Evolutionary conservation across 495 filamentous ascomycete species (phyloP).

Genomic region (Annulohypoxylon maeteangense): DNA sequence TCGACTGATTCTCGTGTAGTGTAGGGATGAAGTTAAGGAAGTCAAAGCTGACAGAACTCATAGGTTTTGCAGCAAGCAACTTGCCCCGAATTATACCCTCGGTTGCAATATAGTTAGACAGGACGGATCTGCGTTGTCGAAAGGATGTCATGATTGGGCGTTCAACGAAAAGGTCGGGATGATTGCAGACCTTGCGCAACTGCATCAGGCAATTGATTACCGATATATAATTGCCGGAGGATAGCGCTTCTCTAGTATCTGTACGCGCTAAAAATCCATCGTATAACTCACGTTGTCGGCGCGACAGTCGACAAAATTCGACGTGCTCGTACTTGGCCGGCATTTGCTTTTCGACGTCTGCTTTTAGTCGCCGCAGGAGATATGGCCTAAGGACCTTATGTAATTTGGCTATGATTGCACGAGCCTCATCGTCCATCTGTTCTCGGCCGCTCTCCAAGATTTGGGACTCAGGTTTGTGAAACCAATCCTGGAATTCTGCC

Average conservation of each 20-base stretch:
- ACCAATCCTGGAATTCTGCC: constrained; percentile 92
- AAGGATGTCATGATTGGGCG: constrained; percentile 97
- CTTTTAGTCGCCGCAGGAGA: constrained; percentile 90
- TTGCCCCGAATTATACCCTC: constrained; percentile 75
- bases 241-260: constrained; percentile 85
- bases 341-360: constrained; percentile 99
- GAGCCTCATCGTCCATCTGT: constrained; percentile 91
- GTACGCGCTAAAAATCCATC: constrained; percentile 97
- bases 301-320: constrained; percentile 92
- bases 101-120: constrained; percentile 81
- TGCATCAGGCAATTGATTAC: constrained; percentile 99
- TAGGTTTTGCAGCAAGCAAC: constrained; percentile 72
- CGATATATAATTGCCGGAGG: constrained; percentile 96
- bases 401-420: constrained; percentile 86
- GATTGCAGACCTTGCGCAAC: constrained; percentile 97
- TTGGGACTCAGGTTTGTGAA: constrained; percentile 90
- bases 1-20: constrained; percentile 73
- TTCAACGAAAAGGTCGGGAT: constrained; percentile 98
- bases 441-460: constrained; percentile 95
- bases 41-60: constrained; percentile 73
- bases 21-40: constrained; percentile 86
- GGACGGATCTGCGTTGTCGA: constrained; percentile 85
- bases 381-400: constrained; percentile 94
- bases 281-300: constrained; percentile 93
- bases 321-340: constrained; percentile 97